phyloP scores from a whole-genome alignment of 306 rosid species.

The Oemleria cerasiformis region DNA sequence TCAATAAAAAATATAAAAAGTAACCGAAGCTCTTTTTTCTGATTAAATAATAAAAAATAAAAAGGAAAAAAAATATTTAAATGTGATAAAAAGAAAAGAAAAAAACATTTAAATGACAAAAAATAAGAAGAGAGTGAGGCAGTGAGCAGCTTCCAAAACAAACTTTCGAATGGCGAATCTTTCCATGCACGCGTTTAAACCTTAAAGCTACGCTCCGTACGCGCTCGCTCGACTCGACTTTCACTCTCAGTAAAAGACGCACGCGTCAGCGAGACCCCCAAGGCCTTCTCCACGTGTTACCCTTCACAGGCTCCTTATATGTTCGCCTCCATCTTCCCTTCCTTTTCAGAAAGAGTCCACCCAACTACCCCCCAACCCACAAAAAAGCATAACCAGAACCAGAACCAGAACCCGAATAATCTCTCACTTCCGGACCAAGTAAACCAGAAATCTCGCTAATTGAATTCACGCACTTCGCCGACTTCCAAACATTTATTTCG shows the following conservation, averaged over 20 bases:
- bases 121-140: neutral
- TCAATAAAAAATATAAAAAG: neutral
- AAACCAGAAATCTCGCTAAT: neutral
- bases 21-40: neutral
- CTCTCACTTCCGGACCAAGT: constrained; percentile 3
- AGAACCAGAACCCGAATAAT: neutral
- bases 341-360: neutral
- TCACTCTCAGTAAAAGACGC: constrained; percentile 26
- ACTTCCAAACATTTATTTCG: neutral
- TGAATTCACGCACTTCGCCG: neutral
- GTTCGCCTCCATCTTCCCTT: neutral
- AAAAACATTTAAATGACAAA: too few relatives aligned
- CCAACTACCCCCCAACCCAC: neutral
- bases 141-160: constrained; percentile 8
- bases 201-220: constrained; percentile 50
- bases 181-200: constrained; percentile 63
- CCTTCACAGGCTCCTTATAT: constrained; percentile 4
- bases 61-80: neutral
- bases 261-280: constrained; percentile 54
- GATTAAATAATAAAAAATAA: too few relatives aligned
- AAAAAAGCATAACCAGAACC: neutral
- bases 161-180: constrained; percentile 36
- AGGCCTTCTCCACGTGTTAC: constrained; percentile 33
- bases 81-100: too few relatives aligned
- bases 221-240: constrained; percentile 31